A percentile compares a stretch with the other conserved stretches of the same genome.
Evolutionary conservation across 2,329 filamentous ascomycete genomes (phyloP).

Genomic region (Onygenales sp.): DNA sequence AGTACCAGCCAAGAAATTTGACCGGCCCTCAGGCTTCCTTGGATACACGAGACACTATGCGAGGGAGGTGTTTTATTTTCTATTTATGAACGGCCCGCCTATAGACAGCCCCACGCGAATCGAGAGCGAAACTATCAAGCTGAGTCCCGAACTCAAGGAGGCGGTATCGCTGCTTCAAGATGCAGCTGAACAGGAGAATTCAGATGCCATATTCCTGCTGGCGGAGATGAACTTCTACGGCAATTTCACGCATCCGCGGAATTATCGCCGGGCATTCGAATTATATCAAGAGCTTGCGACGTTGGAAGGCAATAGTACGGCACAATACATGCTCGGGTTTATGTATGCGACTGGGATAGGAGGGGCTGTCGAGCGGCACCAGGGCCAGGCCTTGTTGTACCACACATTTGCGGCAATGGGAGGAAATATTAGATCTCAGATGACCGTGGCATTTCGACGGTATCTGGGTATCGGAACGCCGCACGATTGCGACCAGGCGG

Average conservation of each 20-base stretch:
- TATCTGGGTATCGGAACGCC: constrained; percentile 76
- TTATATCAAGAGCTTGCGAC: constrained; percentile 72
- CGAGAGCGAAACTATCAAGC: constrained; percentile 22
- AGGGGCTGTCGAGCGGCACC: constrained; percentile 68
- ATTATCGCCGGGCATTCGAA: constrained; percentile 69
- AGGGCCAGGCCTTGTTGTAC: constrained; percentile 85
- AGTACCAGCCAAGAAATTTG: constrained; percentile 11
- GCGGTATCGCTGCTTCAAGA: constrained; percentile 51
- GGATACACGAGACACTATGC: constrained; percentile 52
- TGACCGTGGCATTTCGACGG: constrained; percentile 84
- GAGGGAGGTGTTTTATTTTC: constrained; percentile 51
- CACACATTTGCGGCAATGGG: constrained; percentile 85
- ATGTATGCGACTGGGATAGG: constrained; percentile 93
- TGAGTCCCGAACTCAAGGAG: constrained; percentile 38
- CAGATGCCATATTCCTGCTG: constrained; percentile 80
- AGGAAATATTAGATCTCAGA: constrained; percentile 77
- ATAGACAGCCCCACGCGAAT: constrained; percentile 34
- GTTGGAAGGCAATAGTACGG: constrained; percentile 75
- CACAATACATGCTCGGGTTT: constrained; percentile 90
- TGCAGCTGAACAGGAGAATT: constrained; percentile 46
- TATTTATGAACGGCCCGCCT: constrained; percentile 56
- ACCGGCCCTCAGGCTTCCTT: constrained; percentile 49
- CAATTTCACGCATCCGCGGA: constrained; percentile 77
- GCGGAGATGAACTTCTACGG: constrained; percentile 96
- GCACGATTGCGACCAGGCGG: constrained; percentile 74